Evolutionary conservation across 148 eudicot species (phyloP), one percentile per base, ranked within the genome.

Genomic region (Mesembryanthemum crystallinum): DNA sequence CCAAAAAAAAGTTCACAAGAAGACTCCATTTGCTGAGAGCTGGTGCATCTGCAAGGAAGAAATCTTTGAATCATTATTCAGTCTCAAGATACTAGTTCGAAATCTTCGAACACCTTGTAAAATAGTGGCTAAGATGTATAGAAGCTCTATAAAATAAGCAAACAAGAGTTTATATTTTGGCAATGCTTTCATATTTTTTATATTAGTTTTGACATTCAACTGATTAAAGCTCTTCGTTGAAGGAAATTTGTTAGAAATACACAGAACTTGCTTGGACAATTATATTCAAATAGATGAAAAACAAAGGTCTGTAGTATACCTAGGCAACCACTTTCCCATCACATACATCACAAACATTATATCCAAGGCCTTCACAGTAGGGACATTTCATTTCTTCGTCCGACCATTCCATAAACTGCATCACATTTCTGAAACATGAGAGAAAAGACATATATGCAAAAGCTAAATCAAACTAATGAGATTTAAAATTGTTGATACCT

Each of bases 401-500:
- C 66, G 87, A 87, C 98, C 98, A 95, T 73, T 95, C 98, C 87
- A 90, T 2, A 82, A 95, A 95, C 98, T 95, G 96, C 88, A 85
- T 59, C 70, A 65, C 30, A 73, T 51, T 5, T 55, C 54, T 39
- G 49, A 73, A n/a, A 65, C 30, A 55, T 52, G 60, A 80, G 78
- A 60, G 65, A 42, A 21, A 62, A 52, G 29, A 25, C 23, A 24
- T 24, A 39, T 33, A 77, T 12, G 0, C 55, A 64, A 61, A 39
- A 42, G 33, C 25, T 30, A 60, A 45, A 69, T 51, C n/a, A 52
- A 17, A 67, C 21, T 27, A 67, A 52, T 23, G 2, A 76, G 63
- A 35, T 14, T 57, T n/a, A 28, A 30, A 69, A 52, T 66, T 25
- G 3, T 18, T 68, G 67, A 47, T 49, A 94, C 98, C 98, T 94